Percentiles rank a stretch among this genome's conserved stretches.
These are phyloP conservation scores for Cyclotella baltica DNA, from an alignment of 108 stramenopile species.

Conservation along the genomic window DNA sequence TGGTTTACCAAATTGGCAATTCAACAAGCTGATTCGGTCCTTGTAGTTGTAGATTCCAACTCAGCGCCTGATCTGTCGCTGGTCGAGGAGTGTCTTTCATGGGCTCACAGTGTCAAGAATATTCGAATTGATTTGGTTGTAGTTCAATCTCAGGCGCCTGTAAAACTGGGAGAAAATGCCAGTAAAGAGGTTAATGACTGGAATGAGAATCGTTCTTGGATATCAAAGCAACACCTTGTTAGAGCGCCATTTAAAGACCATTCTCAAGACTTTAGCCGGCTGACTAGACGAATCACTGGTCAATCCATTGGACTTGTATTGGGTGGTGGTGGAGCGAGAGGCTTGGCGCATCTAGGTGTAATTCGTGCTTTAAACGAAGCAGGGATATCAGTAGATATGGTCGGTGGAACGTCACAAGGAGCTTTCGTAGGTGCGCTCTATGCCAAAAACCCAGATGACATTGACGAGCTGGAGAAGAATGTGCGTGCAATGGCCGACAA, in stretches of 20 bases:
- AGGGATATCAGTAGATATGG: constrained; percentile 58
- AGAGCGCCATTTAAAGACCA: constrained; percentile 46
- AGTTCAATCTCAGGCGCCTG: constrained; percentile 18
- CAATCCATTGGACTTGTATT: constrained; percentile 59
- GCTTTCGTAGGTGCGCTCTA: constrained; percentile 54
- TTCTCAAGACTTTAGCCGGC: constrained; percentile 52
- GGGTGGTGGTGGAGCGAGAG: constrained; percentile 66
- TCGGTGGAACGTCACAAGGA: constrained; percentile 68
- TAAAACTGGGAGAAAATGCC: constrained; percentile 33
- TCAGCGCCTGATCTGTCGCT: constrained; percentile 37
- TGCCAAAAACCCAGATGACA: constrained; percentile 54
- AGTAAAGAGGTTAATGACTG: constrained; percentile 61
- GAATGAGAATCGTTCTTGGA: constrained; percentile 58
- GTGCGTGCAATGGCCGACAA: constrained; percentile 50
- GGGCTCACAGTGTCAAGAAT: constrained; percentile 51
- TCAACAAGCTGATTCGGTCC: constrained; percentile 58
- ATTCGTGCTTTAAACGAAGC: constrained; percentile 59
- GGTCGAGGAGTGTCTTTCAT: constrained; percentile 48
- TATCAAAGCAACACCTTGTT: constrained; percentile 58
- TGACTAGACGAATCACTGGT: constrained; percentile 61
- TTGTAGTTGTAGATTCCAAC: constrained; percentile 54
- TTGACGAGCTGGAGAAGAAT: constrained; percentile 27
- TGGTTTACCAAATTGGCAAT: constrained; percentile 65
- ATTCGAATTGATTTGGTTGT: constrained; percentile 62
- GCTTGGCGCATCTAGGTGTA: constrained; percentile 64